These are phyloP conservation scores for Stygiomarasmius scandens DNA, from an alignment of 1,284 basidiomycete species.

Conservation along the genomic window DNA sequence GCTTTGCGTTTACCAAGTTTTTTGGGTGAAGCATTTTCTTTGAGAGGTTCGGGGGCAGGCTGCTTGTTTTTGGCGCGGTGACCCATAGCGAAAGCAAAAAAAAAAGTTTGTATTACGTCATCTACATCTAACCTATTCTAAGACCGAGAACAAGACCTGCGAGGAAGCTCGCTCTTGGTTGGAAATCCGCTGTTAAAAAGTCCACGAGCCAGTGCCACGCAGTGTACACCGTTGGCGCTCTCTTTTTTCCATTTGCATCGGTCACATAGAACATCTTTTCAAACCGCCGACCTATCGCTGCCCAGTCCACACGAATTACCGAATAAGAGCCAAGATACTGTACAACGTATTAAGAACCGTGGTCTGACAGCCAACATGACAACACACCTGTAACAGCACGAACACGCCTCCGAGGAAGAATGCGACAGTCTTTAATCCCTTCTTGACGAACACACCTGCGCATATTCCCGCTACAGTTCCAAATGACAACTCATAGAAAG, in stretches of 20 bases:
- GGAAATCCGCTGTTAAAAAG: constrained; percentile 94
- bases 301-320: constrained; percentile 84
- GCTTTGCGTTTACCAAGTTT: constrained; percentile 77
- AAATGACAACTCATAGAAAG: constrained; percentile 83
- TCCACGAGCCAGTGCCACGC: constrained; percentile 77
- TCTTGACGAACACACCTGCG: constrained; percentile 92
- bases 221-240: constrained; percentile 63
- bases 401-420: constrained; percentile 87
- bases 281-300: constrained; percentile 59
- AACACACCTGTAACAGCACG: constrained; percentile 80
- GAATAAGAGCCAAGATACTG: constrained; percentile 79
- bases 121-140: constrained; percentile 52
- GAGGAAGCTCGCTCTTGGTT: constrained; percentile 77
- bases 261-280: constrained; percentile 73
- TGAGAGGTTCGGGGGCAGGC: constrained; percentile 69
- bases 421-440: constrained; percentile 83
- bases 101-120: not conserved
- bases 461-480: constrained; percentile 88
- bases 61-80: constrained; percentile 93
- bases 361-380: not conserved
- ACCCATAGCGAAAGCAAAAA: constrained; percentile 59
- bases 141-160: constrained; percentile 73
- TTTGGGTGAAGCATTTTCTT: constrained; percentile 46
- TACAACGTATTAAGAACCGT: constrained; percentile 5
- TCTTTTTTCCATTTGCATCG: constrained; percentile 53